Conservation (phyloP, 2,329 filamentous ascomycete genomes). For the Talaromyces albobiverticillius region DNA sequence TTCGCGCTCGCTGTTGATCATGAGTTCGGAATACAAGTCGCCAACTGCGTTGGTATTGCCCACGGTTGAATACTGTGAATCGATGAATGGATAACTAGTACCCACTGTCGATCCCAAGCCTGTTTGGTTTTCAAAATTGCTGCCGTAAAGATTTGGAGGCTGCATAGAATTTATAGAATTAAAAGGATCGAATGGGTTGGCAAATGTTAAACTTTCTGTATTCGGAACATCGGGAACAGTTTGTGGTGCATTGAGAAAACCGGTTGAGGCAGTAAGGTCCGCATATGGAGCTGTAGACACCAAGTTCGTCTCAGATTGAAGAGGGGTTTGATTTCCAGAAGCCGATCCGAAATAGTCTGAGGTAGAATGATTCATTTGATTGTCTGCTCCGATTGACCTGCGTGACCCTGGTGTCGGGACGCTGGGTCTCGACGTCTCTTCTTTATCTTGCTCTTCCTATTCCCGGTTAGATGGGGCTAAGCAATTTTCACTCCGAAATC, state of each 20-base stretch:
- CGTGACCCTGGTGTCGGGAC: too few species aligned
- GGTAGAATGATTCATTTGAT: not conserved
- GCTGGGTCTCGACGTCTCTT: not conserved
- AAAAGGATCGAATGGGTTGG: not conserved
- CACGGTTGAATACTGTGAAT: not conserved
- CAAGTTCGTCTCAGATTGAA: not conserved
- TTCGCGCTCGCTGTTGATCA: conserved; percentile 38
- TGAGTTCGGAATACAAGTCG: conserved; percentile 34
- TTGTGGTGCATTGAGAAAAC: not conserved
- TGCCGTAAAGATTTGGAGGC: not conserved
- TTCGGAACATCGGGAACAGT: not conserved
- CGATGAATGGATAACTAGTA: not conserved
- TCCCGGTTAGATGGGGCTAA: not conserved
- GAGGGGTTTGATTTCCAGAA: not conserved
- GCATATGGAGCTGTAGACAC: not conserved
- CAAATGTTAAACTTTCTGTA: not conserved
- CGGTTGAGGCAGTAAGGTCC: not conserved
- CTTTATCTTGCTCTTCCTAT: not conserved
- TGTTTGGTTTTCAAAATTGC: not conserved
- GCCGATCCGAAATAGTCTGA: not conserved
- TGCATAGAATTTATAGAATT: not conserved
- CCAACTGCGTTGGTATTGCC: conserved; percentile 20
- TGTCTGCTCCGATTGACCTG: not conserved
- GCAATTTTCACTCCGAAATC: not conserved
- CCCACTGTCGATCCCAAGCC: not conserved